phyloP scores from a whole-genome alignment of 345 rosid genomes.

The Zanthoxylum bungeanum region DNA sequence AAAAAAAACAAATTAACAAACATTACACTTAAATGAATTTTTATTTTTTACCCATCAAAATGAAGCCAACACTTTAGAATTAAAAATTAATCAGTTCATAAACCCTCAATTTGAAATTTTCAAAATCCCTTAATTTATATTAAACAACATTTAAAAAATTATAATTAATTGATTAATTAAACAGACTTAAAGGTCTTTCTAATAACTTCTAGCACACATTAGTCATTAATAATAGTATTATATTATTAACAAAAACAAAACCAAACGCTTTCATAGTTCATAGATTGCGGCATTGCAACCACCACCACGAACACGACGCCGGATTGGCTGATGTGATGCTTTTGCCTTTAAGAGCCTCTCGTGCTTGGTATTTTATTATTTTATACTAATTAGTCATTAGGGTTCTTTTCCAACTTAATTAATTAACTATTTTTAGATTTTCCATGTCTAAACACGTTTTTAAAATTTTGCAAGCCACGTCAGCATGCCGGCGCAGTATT shows the following conservation, averaged over 20 bases:
- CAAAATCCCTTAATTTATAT: too few species aligned
- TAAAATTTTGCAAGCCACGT: conserved; percentile 1
- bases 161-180: too few species aligned
- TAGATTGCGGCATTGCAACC: conserved; percentile 21
- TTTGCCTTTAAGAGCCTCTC: too few species aligned
- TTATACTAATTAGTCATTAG: neutral
- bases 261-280: conserved; percentile 9
- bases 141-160: too few species aligned
- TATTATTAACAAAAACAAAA: neutral
- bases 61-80: neutral
- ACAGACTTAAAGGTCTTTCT: too few species aligned
- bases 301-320: neutral
- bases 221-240: too few species aligned
- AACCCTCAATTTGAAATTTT: too few species aligned
- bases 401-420: neutral
- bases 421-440: too few species aligned
- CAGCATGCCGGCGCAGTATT: conserved; percentile 10
- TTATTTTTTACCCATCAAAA: neutral
- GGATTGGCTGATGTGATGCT: conserved; percentile 12
- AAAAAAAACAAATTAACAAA: too few species aligned
- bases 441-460: neutral
- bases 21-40: neutral
- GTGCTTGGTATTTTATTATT: too few species aligned
- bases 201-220: neutral
- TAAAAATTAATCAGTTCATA: neutral